Conservation (phyloP, 2,329 filamentous ascomycete species). For the Fusarium sororula region DNA sequence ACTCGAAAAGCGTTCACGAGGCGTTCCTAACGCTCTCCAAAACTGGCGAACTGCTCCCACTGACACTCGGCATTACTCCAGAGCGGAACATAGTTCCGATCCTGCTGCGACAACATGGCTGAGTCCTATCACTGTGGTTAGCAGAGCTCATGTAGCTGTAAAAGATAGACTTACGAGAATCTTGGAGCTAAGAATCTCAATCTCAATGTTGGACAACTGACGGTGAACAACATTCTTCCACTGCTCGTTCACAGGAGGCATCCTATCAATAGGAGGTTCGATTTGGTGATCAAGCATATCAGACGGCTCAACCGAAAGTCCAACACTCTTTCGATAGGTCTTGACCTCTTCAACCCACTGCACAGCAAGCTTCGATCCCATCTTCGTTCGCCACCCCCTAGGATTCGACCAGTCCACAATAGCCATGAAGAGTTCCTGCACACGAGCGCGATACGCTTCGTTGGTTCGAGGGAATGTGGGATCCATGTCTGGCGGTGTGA, state of each 20-base stretch:
- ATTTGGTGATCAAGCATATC: constrained; percentile 20
- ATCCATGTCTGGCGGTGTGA: not conserved
- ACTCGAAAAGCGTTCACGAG: constrained; percentile 37
- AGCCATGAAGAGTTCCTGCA: constrained; percentile 31
- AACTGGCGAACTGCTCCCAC: constrained; percentile 38
- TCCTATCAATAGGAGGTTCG: constrained; percentile 10
- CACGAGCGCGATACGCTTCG: not conserved
- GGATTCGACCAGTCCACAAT: constrained; percentile 32
- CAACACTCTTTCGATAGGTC: not conserved
- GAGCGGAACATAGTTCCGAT: constrained; percentile 29
- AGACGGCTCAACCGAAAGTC: not conserved
- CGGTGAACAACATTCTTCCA: constrained; percentile 37
- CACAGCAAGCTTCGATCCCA: constrained; percentile 16
- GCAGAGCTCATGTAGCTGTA: not conserved
- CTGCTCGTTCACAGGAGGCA: constrained; percentile 25
- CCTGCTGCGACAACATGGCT: constrained; percentile 29
- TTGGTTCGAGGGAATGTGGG: constrained; percentile 9
- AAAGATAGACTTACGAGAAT: constrained; percentile 10
- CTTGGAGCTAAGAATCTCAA: constrained; percentile 33
- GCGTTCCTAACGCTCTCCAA: constrained; percentile 38
- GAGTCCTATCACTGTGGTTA: constrained; percentile 10
- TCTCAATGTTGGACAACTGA: constrained; percentile 30
- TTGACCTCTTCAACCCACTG: constrained; percentile 15
- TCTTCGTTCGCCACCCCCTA: constrained; percentile 31
- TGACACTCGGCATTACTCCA: constrained; percentile 38